Evolutionary conservation across 2,329 filamentous ascomycete species (phyloP), one percentile per base, ranked within the genome.

Genomic region (Ilyonectria sp.): DNA sequence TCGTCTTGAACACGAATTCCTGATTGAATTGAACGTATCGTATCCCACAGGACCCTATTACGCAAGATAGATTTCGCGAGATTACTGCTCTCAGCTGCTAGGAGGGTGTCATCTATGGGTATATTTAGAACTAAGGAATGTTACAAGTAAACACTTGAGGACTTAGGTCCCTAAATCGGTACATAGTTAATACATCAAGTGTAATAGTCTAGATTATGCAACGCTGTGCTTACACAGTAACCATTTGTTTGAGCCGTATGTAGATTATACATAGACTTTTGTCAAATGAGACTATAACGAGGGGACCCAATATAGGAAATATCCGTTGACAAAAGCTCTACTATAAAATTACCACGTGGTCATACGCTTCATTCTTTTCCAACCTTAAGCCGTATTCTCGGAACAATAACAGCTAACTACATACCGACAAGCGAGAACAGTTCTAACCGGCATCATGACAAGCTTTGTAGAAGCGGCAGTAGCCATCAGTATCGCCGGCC

Each of bases 401-500:
- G 40, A 43, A 43, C 40, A 13, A 43, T 15, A 43, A 43, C n/a
- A 43, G 40, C 40, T 15, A 43, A 15, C 40, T 17, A 43, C 10
- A 43, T 43, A 43, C 40, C 40, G 40, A 43, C 40, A 43, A 43
- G 40, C 40, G 40, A 43, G 40, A 43, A 43, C 40, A 43, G 40
- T 43, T 15, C 40, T 43, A 43, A 43, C 15, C 40, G 13, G 40
- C 40, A 43, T 43, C 40, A 43, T 43, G 40, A 17, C 40, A 43
- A 43, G n/a, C 40, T 43, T 43, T 43, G 40, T 43, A 43, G 40
- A 15, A 43, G 40, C 40, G n/a, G 40, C 40, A 43, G 40, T 43
- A 43, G n/a, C 40, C n/a, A 15, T 43, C 40, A 43, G 40, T 43
- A 43, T 43, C 11, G 40, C 40, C 40, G 40, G 40, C 40, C 40